Conservation (phyloP, 108 stramenopile species). For the Aurantiochytrium sp. region DNA sequence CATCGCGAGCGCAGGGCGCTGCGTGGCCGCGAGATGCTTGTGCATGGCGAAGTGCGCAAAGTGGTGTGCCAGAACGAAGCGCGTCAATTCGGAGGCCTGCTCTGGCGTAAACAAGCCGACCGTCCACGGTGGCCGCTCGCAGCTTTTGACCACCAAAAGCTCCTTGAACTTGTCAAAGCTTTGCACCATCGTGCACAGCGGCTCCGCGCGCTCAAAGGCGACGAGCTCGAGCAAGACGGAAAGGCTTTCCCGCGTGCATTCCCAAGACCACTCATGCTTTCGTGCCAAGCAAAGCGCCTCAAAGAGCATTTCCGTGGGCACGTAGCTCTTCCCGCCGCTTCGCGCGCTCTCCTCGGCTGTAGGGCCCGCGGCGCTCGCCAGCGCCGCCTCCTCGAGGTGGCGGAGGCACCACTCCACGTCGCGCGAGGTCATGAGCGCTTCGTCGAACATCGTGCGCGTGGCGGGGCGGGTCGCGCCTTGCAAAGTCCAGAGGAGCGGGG, state of each 20-base stretch:
- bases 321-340: not conserved
- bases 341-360: not conserved
- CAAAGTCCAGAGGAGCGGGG: not conserved
- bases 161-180: conserved; percentile 17
- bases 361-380: not conserved
- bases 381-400: not conserved
- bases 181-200: not conserved
- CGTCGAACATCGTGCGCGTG: not conserved
- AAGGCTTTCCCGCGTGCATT: not conserved
- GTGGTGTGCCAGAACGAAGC: not conserved
- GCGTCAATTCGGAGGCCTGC: not conserved
- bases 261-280: not conserved
- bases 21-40: not conserved
- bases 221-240: not conserved
- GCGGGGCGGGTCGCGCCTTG: not conserved
- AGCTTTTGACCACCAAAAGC: not conserved
- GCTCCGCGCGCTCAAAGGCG: not conserved
- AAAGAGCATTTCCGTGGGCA: not conserved
- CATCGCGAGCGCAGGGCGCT: not conserved
- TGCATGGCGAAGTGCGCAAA: not conserved
- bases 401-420: not conserved
- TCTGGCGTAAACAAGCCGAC: not conserved
- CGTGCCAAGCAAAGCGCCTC: not conserved
- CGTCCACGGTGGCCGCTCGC: conserved; percentile 5
- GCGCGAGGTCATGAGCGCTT: not conserved